phyloP scores from a whole-genome alignment of 2,329 filamentous ascomycete species.

The Aspergillus pseudoviridinutans region DNA sequence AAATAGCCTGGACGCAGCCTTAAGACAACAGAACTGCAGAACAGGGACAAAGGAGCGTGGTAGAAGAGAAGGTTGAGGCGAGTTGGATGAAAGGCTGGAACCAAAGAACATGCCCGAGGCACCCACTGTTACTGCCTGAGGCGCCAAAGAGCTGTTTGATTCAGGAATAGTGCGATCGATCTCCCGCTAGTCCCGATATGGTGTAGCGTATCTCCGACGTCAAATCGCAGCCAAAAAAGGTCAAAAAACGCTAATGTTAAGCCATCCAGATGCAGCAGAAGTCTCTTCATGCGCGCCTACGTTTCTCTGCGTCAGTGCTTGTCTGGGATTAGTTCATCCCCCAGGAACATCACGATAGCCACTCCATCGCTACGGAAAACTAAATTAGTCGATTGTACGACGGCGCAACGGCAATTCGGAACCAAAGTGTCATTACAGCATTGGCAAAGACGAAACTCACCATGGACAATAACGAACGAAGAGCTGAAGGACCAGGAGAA shows the following conservation, averaged over 20 bases:
- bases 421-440: neutral
- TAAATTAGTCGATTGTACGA: neutral
- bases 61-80: neutral
- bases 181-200: neutral
- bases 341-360: neutral
- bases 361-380: neutral
- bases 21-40: neutral
- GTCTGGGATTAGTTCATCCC: slow-evolving; percentile 5
- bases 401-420: neutral
- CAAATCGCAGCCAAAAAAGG: slow-evolving; percentile 6
- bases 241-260: slow-evolving; percentile 7
- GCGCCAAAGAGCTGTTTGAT: neutral
- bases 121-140: neutral
- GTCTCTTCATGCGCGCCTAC: slow-evolving; percentile 21
- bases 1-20: neutral
- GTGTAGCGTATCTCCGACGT: neutral
- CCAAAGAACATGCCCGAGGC: neutral
- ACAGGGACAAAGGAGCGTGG: neutral
- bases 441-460: slow-evolving; percentile 3
- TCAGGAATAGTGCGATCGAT: neutral
- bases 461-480: slow-evolving; percentile 34
- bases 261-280: slow-evolving; percentile 1
- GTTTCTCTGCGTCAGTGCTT: slow-evolving; percentile 16
- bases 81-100: neutral
- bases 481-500: slow-evolving; percentile 26